These are phyloP conservation scores for Pythium phragmitis DNA, from an alignment of 352 stramenopile genomes.

Conservation along the genomic window DNA sequence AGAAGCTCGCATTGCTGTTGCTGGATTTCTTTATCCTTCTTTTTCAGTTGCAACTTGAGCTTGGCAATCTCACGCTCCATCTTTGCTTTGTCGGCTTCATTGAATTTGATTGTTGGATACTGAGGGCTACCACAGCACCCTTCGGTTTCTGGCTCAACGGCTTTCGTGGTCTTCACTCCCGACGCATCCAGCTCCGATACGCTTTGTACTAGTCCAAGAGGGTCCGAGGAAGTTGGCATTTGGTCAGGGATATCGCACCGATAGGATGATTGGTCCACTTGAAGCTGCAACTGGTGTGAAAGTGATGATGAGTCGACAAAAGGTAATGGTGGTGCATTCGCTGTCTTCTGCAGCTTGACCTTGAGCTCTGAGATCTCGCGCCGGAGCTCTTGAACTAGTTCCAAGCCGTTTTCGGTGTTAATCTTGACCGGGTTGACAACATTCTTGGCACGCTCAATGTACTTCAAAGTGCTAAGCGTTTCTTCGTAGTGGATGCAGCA, in stretches of 20 bases:
- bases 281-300: neutral
- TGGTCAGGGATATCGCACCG: conserved; percentile 17
- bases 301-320: neutral
- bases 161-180: neutral
- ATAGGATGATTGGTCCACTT: conserved; percentile 4
- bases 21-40: conserved; percentile 36
- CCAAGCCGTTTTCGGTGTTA: conserved; percentile 35
- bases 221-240: neutral
- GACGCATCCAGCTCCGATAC: neutral
- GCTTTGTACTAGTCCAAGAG: neutral
- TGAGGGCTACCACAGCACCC: conserved; percentile 9
- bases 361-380: conserved; percentile 47
- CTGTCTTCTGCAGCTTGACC: conserved; percentile 30
- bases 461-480: conserved; percentile 83
- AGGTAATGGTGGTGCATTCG: neutral
- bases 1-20: conserved; percentile 23
- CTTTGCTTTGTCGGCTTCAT: conserved; percentile 35
- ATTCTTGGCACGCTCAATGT: conserved; percentile 68
- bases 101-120: conserved; percentile 29
- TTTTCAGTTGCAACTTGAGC: conserved; percentile 35
- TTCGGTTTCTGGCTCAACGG: conserved; percentile 4
- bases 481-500: conserved; percentile 86
- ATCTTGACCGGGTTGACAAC: conserved; percentile 42
- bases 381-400: conserved; percentile 36
- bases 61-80: conserved; percentile 41